phyloP scores from a whole-genome alignment of 768 basidiomycete species.

The Bullera alba region DNA sequence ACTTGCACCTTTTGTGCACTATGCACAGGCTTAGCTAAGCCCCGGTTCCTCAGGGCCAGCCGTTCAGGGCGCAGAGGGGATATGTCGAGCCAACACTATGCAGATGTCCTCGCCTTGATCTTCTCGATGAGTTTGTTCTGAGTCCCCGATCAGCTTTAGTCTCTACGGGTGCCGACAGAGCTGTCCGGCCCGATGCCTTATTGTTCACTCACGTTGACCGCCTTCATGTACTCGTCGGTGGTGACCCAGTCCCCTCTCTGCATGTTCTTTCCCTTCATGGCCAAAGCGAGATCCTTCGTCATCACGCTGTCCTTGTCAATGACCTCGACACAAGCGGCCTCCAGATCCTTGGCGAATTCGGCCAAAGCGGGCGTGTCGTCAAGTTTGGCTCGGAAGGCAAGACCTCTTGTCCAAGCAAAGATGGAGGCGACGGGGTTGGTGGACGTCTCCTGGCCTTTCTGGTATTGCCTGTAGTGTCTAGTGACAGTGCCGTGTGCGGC shows the following conservation, averaged over 20 bases:
- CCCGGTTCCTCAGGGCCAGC: no score
- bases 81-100: no score
- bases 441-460: constrained; percentile 95
- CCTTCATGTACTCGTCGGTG: constrained; percentile 87
- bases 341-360: constrained; percentile 70
- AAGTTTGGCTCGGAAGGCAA: constrained; percentile 85
- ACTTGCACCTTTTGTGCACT: no score
- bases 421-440: constrained; percentile 98
- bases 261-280: constrained; percentile 84
- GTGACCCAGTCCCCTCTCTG: constrained; percentile 95
- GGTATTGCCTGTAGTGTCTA: constrained; percentile 92
- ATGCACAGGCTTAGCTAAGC: no score
- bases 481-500: constrained; percentile 88
- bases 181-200: no score
- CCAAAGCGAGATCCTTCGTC: constrained; percentile 94
- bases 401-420: constrained; percentile 96
- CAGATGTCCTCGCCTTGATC: constrained; percentile 18
- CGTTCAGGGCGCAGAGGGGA: no score
- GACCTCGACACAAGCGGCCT: constrained; percentile 79
- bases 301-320: constrained; percentile 85
- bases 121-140: constrained; percentile 31
- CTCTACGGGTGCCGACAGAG: background rate
- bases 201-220: constrained; percentile 72
- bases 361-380: constrained; percentile 71
- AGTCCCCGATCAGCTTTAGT: background rate